Percentiles rank a stretch among this genome's conserved stretches.
These are phyloP conservation scores for Diaporthe sp. DNA, from an alignment of 2,329 filamentous ascomycete genomes.

Conservation along the genomic window DNA sequence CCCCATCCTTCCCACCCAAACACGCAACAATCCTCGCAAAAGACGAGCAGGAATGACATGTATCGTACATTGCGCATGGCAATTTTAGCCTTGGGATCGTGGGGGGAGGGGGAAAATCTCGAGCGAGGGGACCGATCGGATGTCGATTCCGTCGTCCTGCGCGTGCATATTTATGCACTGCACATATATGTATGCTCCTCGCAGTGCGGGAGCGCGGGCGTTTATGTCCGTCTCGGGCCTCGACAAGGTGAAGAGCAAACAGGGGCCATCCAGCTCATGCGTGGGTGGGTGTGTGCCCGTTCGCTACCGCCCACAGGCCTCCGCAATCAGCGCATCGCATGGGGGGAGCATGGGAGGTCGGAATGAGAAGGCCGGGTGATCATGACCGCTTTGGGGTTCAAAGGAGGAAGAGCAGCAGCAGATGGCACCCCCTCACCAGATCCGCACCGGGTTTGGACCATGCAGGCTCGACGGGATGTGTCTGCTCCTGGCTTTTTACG, in stretches of 20 bases:
- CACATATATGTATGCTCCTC: background rate
- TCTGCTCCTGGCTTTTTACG: background rate
- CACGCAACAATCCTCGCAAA: background rate
- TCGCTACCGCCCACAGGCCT: background rate
- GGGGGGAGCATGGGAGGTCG: background rate
- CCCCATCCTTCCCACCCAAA: background rate
- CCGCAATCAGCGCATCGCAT: background rate
- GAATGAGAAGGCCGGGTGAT: background rate
- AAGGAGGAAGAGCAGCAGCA: background rate
- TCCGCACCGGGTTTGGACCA: background rate
- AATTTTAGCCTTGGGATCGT: background rate
- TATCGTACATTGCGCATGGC: background rate
- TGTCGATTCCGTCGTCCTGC: background rate
- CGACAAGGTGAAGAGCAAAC: background rate
- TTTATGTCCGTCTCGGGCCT: background rate
- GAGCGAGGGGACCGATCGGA: background rate
- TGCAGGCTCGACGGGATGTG: background rate
- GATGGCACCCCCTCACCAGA: background rate
- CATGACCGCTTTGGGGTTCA: background rate
- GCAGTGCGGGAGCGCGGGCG: background rate
- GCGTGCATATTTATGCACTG: background rate
- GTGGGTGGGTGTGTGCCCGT: background rate
- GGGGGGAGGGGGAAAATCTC: background rate
- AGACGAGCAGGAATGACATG: background rate
- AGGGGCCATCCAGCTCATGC: background rate